These are phyloP conservation scores for Botrytis sinoallii DNA, from an alignment of 2,329 filamentous ascomycete species.

Conservation along the genomic window DNA sequence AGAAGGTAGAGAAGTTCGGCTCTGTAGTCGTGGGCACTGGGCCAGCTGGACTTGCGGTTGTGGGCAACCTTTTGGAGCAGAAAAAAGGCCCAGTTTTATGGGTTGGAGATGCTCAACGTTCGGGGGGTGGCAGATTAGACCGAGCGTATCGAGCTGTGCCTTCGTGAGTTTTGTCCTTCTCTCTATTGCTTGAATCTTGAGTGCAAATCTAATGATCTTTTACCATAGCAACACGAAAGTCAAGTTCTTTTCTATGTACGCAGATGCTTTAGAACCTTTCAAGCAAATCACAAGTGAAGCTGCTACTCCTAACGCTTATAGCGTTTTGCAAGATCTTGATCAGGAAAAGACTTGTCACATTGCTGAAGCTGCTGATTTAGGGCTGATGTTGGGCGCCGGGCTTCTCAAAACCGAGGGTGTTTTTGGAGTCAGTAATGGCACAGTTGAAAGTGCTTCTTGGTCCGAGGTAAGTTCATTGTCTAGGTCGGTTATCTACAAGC, in stretches of 20 bases:
- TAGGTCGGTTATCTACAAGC: background rate
- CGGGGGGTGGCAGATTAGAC: conserved; percentile 52
- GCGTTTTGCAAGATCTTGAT: conserved; percentile 50
- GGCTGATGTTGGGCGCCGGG: conserved; percentile 45
- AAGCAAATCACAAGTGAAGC: conserved; percentile 46
- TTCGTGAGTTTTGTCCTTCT: conserved; percentile 34
- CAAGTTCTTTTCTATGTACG: conserved; percentile 55
- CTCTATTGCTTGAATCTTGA: too few species aligned
- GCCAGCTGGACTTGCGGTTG: conserved; percentile 55
- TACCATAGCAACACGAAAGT: conserved; percentile 56
- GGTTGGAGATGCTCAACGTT: conserved; percentile 50
- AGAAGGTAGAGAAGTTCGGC: conserved; percentile 39
- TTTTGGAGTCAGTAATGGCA: conserved; percentile 39
- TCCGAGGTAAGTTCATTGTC: conserved; percentile 35
- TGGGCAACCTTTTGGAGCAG: conserved; percentile 60
- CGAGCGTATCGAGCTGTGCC: conserved; percentile 59
- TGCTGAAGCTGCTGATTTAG: conserved; percentile 56
- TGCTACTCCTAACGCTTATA: conserved; percentile 52
- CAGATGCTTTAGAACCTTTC: conserved; percentile 52
- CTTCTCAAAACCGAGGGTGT: conserved; percentile 43
- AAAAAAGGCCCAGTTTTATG: conserved; percentile 52
- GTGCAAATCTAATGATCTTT: background rate
- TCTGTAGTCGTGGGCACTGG: conserved; percentile 59
- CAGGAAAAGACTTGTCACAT: conserved; percentile 57
- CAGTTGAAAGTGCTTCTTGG: conserved; percentile 41